These are phyloP conservation scores for Abortiporus biennis DNA, from an alignment of 1,284 basidiomycete genomes.

Conservation along the genomic window DNA sequence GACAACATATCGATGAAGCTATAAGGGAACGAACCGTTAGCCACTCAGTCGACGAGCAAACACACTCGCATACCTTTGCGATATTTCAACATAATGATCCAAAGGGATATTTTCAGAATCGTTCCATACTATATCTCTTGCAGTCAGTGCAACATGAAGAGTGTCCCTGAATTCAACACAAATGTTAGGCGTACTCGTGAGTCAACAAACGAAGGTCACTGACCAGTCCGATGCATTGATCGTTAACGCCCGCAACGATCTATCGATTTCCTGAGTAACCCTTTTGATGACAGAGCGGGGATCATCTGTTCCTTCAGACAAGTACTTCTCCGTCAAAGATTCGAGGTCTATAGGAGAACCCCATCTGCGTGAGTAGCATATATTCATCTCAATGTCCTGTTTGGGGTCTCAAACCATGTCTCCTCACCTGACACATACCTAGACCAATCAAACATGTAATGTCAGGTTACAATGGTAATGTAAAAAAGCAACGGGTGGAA, in stretches of 20 bases:
- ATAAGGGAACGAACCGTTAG: no score
- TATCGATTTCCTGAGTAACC: constrained; percentile 70
- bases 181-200: not conserved
- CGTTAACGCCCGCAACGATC: constrained; percentile 65
- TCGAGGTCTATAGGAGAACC: constrained; percentile 75
- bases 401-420: constrained; percentile 9
- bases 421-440: constrained; percentile 13
- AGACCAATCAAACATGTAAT: no score
- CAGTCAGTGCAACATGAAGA: constrained; percentile 76
- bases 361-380: constrained; percentile 44
- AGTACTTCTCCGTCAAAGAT: constrained; percentile 68
- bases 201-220: constrained; percentile 17
- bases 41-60: constrained; percentile 7
- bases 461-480: not conserved
- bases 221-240: constrained; percentile 93
- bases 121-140: constrained; percentile 82
- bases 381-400: constrained; percentile 7
- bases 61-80: constrained; percentile 63
- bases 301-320: constrained; percentile 53
- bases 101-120: constrained; percentile 64
- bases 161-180: constrained; percentile 60
- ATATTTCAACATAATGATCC: constrained; percentile 69
- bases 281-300: constrained; percentile 74
- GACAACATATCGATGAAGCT: constrained; percentile 6
- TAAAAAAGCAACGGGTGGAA: not conserved